Base-by-base conservation (phyloP, 768 basidiomycete genomes). In the Neoboletus magnificus region DNA sequence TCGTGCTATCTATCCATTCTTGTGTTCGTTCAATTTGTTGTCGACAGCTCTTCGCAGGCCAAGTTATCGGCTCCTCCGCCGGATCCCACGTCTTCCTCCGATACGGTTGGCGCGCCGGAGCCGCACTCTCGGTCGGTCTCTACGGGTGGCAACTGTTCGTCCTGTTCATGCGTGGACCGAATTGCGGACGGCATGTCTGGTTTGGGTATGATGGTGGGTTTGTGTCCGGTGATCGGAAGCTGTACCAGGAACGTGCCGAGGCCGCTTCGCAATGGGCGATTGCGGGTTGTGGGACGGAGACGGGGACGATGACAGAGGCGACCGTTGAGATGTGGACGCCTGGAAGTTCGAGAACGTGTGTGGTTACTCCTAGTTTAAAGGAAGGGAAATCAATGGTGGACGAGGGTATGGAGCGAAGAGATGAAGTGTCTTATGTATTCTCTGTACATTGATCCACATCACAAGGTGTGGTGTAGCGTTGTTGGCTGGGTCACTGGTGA, bases 151-250 rank as follows among this genome's bases (percentile, higher is more conserved):
- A 70, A 25, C 30, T 79, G 1, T 16, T 75, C 8, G 57, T 77
- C 0, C 62, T 78, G 13, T 58, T 76, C 12, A 45, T 65, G 23
- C 69, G 77, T 33, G 77, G 77, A 5, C 78, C 78, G 3, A 57
- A 69, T 22, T 73, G 68, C 32, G 62, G 62, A 44, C 67, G 77
- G 23, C 27, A 58, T 33, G 51, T 64, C 25, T 87, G 86, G 86
- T 75, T 86, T 62, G 85, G 86, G 13, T 85, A 80, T 59, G 76
- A 82, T 61, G 84, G 84, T n/a, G 84, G 85, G 13, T 56, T 77
- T 23, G 18, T 11, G n/a, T 23, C 35, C 1, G 22, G 32, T 5
- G 41, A 30, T 20, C 52, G 30, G 23, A 42, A 27, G 18, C 13
- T 13, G 33, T 39, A 36, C 22, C 43, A 37, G 32, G 39, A 40